phyloP scores from a whole-genome alignment of 1,139 yeast species.

The Diutina catenulata region DNA sequence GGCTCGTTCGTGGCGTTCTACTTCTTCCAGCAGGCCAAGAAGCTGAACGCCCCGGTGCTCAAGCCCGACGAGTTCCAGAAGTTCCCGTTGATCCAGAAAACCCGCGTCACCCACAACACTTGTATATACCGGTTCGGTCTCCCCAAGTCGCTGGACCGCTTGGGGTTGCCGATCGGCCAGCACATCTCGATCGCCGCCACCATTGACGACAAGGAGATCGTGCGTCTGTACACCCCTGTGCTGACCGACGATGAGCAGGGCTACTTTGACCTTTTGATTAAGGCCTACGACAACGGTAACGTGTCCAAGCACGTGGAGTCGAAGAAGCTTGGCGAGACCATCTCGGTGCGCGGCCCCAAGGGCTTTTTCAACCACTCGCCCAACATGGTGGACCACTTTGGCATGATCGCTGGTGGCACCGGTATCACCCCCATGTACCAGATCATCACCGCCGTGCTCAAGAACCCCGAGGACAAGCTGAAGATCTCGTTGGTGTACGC shows the following conservation, averaged over 20 bases:
- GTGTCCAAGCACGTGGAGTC: slow-evolving; percentile 67
- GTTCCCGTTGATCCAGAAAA: slow-evolving; percentile 77
- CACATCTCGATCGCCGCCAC: slow-evolving; percentile 71
- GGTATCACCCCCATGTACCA: slow-evolving; percentile 13
- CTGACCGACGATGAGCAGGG: slow-evolving; percentile 81
- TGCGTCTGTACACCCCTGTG: slow-evolving; percentile 91
- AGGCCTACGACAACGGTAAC: slow-evolving; percentile 88
- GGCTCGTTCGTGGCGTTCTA: slow-evolving; percentile 26
- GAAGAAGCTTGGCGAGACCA: slow-evolving; percentile 56
- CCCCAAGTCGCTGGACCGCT: slow-evolving; percentile 60
- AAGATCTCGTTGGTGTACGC: slow-evolving; percentile 11
- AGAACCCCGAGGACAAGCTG: slow-evolving; percentile 11
- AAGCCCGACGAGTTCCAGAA: slow-evolving; percentile 59
- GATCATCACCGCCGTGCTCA: slow-evolving; percentile 11
- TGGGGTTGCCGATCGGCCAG: slow-evolving; percentile 94
- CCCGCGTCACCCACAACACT: slow-evolving; percentile 69
- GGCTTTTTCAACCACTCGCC: slow-evolving; percentile 83
- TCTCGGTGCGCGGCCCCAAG: slow-evolving; percentile 83
- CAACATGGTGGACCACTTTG: slow-evolving; percentile 62
- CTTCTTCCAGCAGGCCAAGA: slow-evolving; percentile 23
- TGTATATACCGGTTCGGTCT: slow-evolving; percentile 79
- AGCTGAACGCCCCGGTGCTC: slow-evolving; percentile 38
- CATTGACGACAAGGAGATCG: slow-evolving; percentile 70
- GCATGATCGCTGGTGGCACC: slow-evolving; percentile 45
- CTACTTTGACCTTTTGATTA: slow-evolving; percentile 78